These are phyloP conservation scores for Peronospora tabacina DNA, from an alignment of 352 stramenopile genomes.

Conservation along the genomic window DNA sequence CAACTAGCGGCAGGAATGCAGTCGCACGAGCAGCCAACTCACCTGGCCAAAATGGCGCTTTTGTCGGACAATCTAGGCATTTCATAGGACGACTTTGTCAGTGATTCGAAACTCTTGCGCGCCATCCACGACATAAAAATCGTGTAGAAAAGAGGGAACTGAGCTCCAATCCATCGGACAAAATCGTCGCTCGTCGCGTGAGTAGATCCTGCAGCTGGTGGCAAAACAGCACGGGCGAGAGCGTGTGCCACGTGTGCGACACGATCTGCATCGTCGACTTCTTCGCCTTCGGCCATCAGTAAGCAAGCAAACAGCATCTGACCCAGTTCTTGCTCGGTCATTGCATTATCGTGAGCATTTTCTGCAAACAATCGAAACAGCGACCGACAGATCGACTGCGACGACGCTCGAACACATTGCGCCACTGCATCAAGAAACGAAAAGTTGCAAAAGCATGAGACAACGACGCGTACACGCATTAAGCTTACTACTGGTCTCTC, in stretches of 20 bases:
- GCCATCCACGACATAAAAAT: constrained; percentile 72
- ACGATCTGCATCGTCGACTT: constrained; percentile 27
- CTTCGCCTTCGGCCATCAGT: constrained; percentile 40
- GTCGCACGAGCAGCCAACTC: background rate
- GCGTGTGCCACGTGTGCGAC: constrained; percentile 32
- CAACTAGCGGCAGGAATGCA: background rate
- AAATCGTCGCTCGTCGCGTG: constrained; percentile 47
- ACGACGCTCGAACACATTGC: constrained; percentile 55
- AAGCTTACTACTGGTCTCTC: background rate
- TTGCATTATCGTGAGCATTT: constrained; percentile 14
- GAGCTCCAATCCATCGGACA: constrained; percentile 42
- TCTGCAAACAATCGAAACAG: constrained; percentile 53
- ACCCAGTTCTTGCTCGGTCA: constrained; percentile 38
- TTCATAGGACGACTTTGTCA: constrained; percentile 47
- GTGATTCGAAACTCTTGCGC: constrained; percentile 38
- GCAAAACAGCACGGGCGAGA: constrained; percentile 39
- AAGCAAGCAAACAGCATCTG: constrained; percentile 45
- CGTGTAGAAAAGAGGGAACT: constrained; percentile 71
- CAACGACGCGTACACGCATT: background rate
- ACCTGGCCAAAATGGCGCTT: constrained; percentile 70
- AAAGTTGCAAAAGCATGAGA: background rate
- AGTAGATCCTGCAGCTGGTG: constrained; percentile 12
- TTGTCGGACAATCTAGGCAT: constrained; percentile 43
- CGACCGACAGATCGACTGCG: constrained; percentile 42
- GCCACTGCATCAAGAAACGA: constrained; percentile 35